phyloP scores from a whole-genome alignment of 306 rosid species.

The Parietaria judaica region DNA sequence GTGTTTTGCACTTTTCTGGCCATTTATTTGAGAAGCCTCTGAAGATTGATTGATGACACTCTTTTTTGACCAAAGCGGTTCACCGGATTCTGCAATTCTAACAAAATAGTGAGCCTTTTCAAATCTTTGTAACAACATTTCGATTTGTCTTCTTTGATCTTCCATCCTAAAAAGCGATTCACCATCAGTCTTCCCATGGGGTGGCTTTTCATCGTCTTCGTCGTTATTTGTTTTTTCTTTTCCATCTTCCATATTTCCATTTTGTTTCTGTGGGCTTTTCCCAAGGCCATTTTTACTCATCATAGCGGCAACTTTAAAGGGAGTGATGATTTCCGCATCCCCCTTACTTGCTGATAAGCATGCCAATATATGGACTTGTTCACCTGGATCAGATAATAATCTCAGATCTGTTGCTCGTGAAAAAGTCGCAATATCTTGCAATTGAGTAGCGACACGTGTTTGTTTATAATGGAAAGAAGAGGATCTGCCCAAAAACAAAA shows the following conservation, averaged over 20 bases:
- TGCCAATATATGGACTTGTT: constrained; percentile 84
- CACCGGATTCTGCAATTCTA: constrained; percentile 70
- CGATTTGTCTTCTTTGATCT: constrained; percentile 58
- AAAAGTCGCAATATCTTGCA: constrained; percentile 5
- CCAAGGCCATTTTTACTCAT: constrained; percentile 54
- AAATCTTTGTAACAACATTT: constrained; percentile 51
- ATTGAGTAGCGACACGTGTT: constrained; percentile 21
- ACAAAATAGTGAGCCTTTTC: constrained; percentile 90
- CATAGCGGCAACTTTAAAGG: constrained; percentile 67
- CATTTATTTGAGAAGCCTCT: constrained; percentile 26
- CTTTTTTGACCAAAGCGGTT: constrained; percentile 77
- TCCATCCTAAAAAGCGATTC: constrained; percentile 65
- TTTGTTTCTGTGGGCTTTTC: constrained; percentile 45
- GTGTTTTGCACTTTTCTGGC: constrained; percentile 29
- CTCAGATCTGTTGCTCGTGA: constrained; percentile 36
- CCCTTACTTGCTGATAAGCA: constrained; percentile 87
- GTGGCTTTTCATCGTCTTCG: constrained; percentile 39
- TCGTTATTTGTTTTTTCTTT: constrained; percentile 29
- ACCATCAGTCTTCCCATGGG: constrained; percentile 28
- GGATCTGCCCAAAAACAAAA: constrained; percentile 20
- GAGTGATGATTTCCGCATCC: constrained; percentile 65
- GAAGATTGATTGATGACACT: constrained; percentile 21
- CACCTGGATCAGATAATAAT: constrained; percentile 58
- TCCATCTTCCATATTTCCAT: constrained; percentile 35
- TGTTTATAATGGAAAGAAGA: constrained; percentile 18